These are phyloP conservation scores for Tricholoma bakamatsutake DNA, from an alignment of 768 basidiomycete genomes.

Conservation along the genomic window DNA sequence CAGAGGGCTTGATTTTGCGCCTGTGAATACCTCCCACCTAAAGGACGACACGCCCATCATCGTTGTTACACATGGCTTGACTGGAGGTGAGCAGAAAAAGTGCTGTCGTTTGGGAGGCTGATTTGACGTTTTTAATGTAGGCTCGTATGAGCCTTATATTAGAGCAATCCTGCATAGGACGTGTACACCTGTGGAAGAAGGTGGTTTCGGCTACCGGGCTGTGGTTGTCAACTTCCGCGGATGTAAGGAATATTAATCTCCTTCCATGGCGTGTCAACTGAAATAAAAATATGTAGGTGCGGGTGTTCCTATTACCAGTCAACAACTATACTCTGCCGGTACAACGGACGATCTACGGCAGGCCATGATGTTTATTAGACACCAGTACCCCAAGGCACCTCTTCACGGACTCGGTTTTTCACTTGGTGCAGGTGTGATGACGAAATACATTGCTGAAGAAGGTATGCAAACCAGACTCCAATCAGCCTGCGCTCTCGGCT, in stretches of 20 bases:
- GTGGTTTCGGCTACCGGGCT: constrained; percentile 83
- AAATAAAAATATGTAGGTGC: constrained; percentile 47
- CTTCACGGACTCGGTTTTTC: constrained; percentile 87
- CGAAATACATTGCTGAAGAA: constrained; percentile 83
- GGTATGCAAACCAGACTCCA: constrained; percentile 52
- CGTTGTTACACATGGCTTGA: constrained; percentile 47
- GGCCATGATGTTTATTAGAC: constrained; percentile 68
- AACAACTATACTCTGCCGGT: constrained; percentile 79
- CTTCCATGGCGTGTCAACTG: neutral
- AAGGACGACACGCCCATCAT: constrained; percentile 42
- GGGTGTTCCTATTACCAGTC: constrained; percentile 71
- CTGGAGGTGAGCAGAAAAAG: constrained; percentile 31
- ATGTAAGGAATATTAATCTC: constrained; percentile 45
- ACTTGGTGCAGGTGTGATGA: constrained; percentile 84
- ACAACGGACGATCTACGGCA: constrained; percentile 84
- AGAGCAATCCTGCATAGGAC: constrained; percentile 71
- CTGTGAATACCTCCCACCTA: constrained; percentile 30
- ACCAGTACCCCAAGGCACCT: constrained; percentile 68
- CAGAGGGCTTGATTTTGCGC: constrained; percentile 60
- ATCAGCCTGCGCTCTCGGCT: constrained; percentile 64
- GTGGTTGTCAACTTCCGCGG: constrained; percentile 89
- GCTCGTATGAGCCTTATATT: constrained; percentile 86
- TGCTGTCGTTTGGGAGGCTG: neutral
- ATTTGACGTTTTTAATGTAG: constrained; percentile 26
- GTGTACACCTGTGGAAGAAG: constrained; percentile 58